Evolutionary conservation across 768 basidiomycete genomes (phyloP).

Genomic region (Agaricus sinodeliciosus): DNA sequence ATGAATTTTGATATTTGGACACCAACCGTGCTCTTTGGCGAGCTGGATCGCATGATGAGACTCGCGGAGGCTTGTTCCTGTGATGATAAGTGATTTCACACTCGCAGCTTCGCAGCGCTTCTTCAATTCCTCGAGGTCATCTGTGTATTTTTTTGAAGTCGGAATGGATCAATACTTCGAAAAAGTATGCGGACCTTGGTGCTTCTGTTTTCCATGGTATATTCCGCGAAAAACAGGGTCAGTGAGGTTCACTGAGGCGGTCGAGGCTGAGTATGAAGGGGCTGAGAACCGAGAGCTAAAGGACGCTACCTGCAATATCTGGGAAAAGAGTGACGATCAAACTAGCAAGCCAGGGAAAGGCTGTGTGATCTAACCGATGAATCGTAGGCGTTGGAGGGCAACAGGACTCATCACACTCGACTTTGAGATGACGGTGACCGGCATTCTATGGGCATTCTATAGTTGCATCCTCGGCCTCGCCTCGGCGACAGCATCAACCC

Average conservation of each 20-base stretch:
- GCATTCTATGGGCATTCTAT: background rate
- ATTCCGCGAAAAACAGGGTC: constrained; percentile 51
- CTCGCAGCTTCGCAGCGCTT: constrained; percentile 51
- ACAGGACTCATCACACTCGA: background rate
- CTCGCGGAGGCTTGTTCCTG: constrained; percentile 65
- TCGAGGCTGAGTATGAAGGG: background rate
- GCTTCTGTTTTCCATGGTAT: constrained; percentile 43
- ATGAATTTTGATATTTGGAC: background rate
- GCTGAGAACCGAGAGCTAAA: background rate
- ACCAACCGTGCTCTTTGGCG: constrained; percentile 50
- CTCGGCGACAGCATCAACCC: background rate
- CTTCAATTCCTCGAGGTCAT: constrained; percentile 58
- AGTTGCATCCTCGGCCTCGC: too few relatives aligned
- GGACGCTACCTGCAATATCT: background rate
- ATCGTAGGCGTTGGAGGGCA: background rate
- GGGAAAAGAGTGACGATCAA: background rate
- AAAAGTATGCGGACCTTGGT: constrained; percentile 30
- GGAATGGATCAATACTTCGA: background rate
- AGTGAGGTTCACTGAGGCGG: constrained; percentile 29
- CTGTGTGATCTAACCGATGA: constrained; percentile 1
- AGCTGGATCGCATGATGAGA: constrained; percentile 52
- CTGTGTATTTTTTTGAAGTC: constrained; percentile 22
- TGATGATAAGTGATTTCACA: constrained; percentile 68
- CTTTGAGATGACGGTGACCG: constrained; percentile 6
- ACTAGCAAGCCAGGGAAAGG: background rate